A percentile compares a stretch with the other conserved stretches of the same genome.
Conservation (phyloP, 2,329 filamentous ascomycete genomes). For the Exophiala alcalophila region DNA sequence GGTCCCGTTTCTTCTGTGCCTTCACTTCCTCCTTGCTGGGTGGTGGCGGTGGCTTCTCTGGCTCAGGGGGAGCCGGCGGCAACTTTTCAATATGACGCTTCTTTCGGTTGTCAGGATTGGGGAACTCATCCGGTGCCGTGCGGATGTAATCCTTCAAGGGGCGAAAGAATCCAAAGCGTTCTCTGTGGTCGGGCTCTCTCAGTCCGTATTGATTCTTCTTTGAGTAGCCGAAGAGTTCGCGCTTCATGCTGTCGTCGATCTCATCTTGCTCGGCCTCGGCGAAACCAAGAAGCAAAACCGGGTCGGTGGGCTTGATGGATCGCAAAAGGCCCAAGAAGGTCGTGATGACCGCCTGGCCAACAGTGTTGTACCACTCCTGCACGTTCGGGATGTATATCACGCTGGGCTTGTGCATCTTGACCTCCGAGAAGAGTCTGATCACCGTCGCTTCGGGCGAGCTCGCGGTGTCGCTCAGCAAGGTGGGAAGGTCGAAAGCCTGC, state of each 20-base stretch:
- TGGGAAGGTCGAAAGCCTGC: constrained; percentile 88
- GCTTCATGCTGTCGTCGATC: constrained; percentile 63
- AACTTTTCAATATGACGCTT: constrained; percentile 77
- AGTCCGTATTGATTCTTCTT: constrained; percentile 73
- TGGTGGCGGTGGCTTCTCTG: constrained; percentile 59
- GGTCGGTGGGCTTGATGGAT: constrained; percentile 83
- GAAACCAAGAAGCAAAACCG: constrained; percentile 82
- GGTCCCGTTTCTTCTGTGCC: constrained; percentile 75
- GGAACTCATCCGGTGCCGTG: constrained; percentile 79
- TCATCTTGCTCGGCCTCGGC: constrained; percentile 70
- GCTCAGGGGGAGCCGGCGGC: constrained; percentile 68
- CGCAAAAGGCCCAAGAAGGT: constrained; percentile 81
- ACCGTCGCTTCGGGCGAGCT: constrained; percentile 82
- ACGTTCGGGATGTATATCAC: constrained; percentile 93
- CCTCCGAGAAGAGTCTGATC: constrained; percentile 85
- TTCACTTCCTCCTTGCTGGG: constrained; percentile 76
- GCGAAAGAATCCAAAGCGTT: constrained; percentile 76
- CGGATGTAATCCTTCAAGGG: constrained; percentile 71
- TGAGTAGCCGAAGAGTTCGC: constrained; percentile 82
- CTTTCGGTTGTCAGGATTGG: constrained; percentile 80
- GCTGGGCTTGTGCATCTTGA: constrained; percentile 89
- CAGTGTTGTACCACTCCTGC: constrained; percentile 77
- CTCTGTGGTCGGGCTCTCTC: constrained; percentile 57
- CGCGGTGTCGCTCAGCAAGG: constrained; percentile 76
- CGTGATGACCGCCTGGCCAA: constrained; percentile 63